Evolutionary conservation across 306 rosid species (phyloP).

Genomic region (Argentina anserina): DNA sequence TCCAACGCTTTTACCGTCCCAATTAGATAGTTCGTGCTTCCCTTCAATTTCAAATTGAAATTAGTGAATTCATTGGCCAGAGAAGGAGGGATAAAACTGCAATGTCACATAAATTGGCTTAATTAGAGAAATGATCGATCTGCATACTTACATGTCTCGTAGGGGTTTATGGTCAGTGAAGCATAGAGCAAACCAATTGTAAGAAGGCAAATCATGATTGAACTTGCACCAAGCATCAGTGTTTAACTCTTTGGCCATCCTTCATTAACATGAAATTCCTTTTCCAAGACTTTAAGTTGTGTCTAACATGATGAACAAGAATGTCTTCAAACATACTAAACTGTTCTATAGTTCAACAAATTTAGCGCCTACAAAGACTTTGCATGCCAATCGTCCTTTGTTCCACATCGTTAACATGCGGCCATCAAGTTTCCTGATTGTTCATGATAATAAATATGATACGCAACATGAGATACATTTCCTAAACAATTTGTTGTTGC

Average conservation of each 20-base stretch:
- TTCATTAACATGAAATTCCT: neutral
- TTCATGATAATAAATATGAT: neutral
- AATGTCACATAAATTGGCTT: neutral
- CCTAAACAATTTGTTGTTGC: neutral
- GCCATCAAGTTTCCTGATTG: neutral
- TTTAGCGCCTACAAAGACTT: neutral
- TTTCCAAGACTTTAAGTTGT: neutral
- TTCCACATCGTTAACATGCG: neutral
- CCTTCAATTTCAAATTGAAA: slow-evolving; percentile 16
- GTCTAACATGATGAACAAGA: neutral
- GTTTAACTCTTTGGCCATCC: slow-evolving; percentile 17
- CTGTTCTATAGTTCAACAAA: neutral
- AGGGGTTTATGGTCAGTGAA: slow-evolving; percentile 6
- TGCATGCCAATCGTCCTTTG: neutral
- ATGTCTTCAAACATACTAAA: neutral
- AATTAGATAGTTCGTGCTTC: slow-evolving; percentile 4
- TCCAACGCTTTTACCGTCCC: neutral
- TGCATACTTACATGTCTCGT: slow-evolving; percentile 1
- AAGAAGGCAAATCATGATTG: slow-evolving; percentile 6
- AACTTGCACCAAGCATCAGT: slow-evolving; percentile 18
- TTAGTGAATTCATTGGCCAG: neutral
- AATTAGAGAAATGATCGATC: neutral
- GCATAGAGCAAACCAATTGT: slow-evolving; percentile 17
- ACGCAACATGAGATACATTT: slow-evolving; percentile 3
- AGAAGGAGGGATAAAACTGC: neutral